These are phyloP conservation scores for Eleusine indica DNA, from an alignment of 176 grass and related monocot genomes.

Conservation along the genomic window DNA sequence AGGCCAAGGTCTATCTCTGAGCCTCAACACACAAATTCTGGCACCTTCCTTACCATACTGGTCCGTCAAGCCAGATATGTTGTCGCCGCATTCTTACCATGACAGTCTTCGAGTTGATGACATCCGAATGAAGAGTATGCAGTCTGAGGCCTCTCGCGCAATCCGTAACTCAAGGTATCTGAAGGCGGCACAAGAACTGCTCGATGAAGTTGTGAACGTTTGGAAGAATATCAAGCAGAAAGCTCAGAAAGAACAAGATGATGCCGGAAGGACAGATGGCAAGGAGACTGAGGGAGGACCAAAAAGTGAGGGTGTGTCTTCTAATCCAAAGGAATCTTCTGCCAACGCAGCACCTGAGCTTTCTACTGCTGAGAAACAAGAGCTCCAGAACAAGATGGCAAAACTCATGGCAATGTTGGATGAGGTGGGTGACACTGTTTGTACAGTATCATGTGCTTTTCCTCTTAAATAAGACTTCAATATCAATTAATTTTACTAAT, in stretches of 20 bases:
- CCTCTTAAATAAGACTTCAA: constrained; percentile 17
- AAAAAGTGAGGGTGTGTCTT: constrained; percentile 65
- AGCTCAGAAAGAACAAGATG: constrained; percentile 59
- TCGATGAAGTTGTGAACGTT: constrained; percentile 93
- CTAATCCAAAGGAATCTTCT: constrained; percentile 59
- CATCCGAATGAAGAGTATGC: constrained; percentile 58
- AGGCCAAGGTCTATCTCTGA: constrained; percentile 82
- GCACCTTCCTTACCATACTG: constrained; percentile 74
- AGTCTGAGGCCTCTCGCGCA: constrained; percentile 56
- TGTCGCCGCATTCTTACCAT: constrained; percentile 59
- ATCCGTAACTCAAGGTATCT: constrained; percentile 84
- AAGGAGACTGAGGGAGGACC: constrained; percentile 61
- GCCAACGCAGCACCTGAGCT: constrained; percentile 60
- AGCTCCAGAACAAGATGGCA: constrained; percentile 95
- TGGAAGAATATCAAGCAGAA: constrained; percentile 79
- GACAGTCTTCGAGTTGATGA: constrained; percentile 55
- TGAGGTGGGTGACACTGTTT: constrained; percentile 61
- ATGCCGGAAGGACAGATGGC: constrained; percentile 49
- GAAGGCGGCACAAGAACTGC: constrained; percentile 80
- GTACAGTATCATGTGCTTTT: constrained; percentile 18
- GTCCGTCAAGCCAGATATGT: constrained; percentile 62
- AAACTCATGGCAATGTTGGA: constrained; percentile 93
- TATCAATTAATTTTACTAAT: not conserved
- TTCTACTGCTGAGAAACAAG: constrained; percentile 90
- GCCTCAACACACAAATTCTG: constrained; percentile 78